A percentile compares a stretch with the other conserved stretches of the same genome.
These are phyloP conservation scores for Mycena chlorophos DNA, from an alignment of 768 basidiomycete species.

Conservation along the genomic window DNA sequence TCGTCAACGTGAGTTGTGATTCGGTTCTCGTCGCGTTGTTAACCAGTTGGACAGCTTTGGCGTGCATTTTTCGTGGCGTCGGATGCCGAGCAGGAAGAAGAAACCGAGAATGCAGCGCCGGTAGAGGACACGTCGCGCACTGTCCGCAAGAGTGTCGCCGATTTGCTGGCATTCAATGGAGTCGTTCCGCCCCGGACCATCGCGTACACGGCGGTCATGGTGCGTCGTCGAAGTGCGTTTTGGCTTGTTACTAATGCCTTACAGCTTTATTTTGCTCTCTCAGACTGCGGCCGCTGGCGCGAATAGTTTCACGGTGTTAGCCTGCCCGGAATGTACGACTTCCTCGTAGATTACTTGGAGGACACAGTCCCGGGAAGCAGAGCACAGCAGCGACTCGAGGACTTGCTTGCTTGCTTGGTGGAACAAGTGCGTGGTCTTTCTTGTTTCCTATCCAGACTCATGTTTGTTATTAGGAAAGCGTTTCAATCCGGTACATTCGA, in stretches of 20 bases:
- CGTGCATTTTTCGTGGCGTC: constrained; percentile 5
- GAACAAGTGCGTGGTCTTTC: neutral
- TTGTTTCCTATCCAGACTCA: neutral
- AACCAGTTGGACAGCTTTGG: neutral
- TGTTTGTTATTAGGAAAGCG: neutral
- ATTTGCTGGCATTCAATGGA: constrained; percentile 10
- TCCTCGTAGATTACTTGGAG: constrained; percentile 15
- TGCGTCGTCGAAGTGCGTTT: neutral
- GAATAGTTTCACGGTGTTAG: constrained; percentile 2
- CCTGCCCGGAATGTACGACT: constrained; percentile 5
- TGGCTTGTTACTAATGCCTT: neutral
- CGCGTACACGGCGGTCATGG: constrained; percentile 5
- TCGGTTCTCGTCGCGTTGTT: too few relatives aligned
- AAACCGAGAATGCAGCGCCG: constrained; percentile 2
- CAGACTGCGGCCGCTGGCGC: neutral
- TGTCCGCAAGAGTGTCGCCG: constrained; percentile 1
- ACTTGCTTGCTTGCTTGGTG: constrained; percentile 11
- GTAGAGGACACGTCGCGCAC: neutral
- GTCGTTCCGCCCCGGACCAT: constrained; percentile 12
- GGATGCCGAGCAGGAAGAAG: neutral
- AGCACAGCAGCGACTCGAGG: constrained; percentile 1
- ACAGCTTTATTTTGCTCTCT: constrained; percentile 5
- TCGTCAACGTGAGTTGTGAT: constrained; percentile 3
- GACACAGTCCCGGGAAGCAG: neutral
- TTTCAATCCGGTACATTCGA: neutral